Percentiles rank a stretch among this genome's conserved stretches.
These are phyloP conservation scores for Metschnikowia picachoensis DNA, from an alignment of 805 yeast species.

Conservation along the genomic window DNA sequence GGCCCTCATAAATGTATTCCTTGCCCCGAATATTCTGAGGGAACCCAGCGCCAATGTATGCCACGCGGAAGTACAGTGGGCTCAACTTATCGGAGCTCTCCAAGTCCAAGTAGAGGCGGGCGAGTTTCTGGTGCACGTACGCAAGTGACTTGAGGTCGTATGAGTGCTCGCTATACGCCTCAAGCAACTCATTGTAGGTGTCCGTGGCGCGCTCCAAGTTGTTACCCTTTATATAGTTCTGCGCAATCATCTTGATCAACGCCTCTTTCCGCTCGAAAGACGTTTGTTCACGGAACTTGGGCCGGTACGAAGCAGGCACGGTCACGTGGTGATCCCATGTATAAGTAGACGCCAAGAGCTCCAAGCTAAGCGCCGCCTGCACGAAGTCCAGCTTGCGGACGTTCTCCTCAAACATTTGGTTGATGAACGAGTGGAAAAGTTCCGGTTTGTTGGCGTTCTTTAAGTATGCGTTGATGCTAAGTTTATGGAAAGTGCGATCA, in stretches of 20 bases:
- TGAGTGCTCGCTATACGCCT: conserved; percentile 66
- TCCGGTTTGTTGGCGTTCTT: conserved; percentile 78
- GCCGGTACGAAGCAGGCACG: conserved; percentile 56
- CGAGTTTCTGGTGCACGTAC: conserved; percentile 61
- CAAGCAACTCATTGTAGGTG: conserved; percentile 70
- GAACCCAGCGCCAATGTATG: conserved; percentile 81
- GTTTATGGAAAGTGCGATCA: conserved; percentile 75
- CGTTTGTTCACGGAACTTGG: conserved; percentile 75
- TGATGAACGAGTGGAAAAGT: conserved; percentile 71
- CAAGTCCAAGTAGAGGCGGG: conserved; percentile 62
- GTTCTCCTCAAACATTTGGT: conserved; percentile 67
- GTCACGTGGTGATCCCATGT: conserved; percentile 62
- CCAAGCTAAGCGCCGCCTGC: conserved; percentile 81
- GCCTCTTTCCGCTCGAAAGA: conserved; percentile 78
- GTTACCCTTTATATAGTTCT: conserved; percentile 63
- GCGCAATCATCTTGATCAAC: conserved; percentile 65
- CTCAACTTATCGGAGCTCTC: conserved; percentile 68
- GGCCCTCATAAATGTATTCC: conserved; percentile 79
- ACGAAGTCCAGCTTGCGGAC: conserved; percentile 57
- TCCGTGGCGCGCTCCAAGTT: conserved; percentile 78
- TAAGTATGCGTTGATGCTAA: conserved; percentile 72
- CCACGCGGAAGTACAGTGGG: conserved; percentile 75
- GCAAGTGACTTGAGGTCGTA: conserved; percentile 76
- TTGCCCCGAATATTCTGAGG: conserved; percentile 73
- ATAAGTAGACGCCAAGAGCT: conserved; percentile 71